Conservation (phyloP, 2,329 filamentous ascomycete species). For the Cladosporium oxysporum region DNA sequence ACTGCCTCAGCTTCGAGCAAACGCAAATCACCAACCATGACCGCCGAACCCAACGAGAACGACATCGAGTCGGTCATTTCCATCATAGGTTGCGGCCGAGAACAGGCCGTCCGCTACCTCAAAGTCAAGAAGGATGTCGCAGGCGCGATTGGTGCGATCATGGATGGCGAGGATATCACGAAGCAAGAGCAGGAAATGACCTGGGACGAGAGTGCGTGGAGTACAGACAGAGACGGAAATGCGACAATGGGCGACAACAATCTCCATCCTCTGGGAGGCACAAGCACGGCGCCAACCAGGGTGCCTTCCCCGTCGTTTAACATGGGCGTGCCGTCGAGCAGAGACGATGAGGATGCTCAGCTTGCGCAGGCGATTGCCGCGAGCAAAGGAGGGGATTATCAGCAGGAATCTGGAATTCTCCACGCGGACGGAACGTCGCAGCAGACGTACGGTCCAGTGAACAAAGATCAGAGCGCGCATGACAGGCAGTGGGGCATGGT, state of each 20-base stretch:
- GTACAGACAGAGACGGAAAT: conserved; percentile 35
- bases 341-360: conserved; percentile 36
- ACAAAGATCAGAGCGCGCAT: conserved; percentile 49
- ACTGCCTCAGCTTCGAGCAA: conserved; percentile 16
- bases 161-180: conserved; percentile 36
- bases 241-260: conserved; percentile 24
- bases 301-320: conserved; percentile 32
- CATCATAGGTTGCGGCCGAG: conserved; percentile 26
- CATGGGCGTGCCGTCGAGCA: conserved; percentile 30
- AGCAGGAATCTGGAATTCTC: conserved; percentile 59
- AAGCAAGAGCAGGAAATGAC: conserved; percentile 27
- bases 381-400: conserved; percentile 25
- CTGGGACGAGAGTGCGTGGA: conserved; percentile 35
- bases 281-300: conserved; percentile 36
- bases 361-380: conserved; percentile 31
- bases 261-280: conserved; percentile 33
- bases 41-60: conserved; percentile 30
- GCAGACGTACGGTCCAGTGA: conserved; percentile 57
- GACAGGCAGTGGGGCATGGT: conserved; percentile 59
- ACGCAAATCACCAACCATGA: conserved; percentile 31
- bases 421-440: conserved; percentile 38
- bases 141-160: conserved; percentile 33
- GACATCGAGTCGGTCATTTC: conserved; percentile 29
- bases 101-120: conserved; percentile 33
- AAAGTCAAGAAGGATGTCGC: conserved; percentile 37